Conservation (phyloP, 495 filamentous ascomycete genomes). For the Hypoxylon fuscum region DNA sequence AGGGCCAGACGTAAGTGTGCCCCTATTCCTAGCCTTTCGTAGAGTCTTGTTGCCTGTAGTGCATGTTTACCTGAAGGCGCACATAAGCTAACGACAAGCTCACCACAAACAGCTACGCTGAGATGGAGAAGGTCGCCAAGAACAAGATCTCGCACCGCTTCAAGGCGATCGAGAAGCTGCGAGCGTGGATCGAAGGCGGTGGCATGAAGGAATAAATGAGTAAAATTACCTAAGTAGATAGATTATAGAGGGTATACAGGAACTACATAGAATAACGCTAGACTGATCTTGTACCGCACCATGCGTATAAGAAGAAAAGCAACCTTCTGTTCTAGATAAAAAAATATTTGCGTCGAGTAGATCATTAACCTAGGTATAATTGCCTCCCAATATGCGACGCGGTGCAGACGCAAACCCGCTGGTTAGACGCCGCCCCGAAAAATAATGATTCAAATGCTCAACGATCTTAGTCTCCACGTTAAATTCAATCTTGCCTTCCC, state of each 20-base stretch:
- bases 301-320: too few relatives aligned
- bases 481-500: too few relatives aligned
- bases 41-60: not conserved
- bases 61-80: not conserved
- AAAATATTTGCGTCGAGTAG: too few relatives aligned
- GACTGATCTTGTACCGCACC: too few relatives aligned
- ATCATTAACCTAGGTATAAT: too few relatives aligned
- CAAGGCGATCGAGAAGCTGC: constrained; percentile 85
- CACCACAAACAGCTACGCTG: constrained; percentile 71
- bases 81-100: constrained; percentile 7
- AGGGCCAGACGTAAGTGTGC: constrained; percentile 80
- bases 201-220: constrained; percentile 39
- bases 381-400: too few relatives aligned
- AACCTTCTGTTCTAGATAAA: too few relatives aligned
- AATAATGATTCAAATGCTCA: too few relatives aligned
- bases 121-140: constrained; percentile 94
- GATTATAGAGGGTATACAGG: not conserved
- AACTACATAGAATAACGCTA: too few relatives aligned
- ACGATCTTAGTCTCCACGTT: too few relatives aligned
- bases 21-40: not conserved
- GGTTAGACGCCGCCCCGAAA: too few relatives aligned
- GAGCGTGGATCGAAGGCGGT: constrained; percentile 76
- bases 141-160: constrained; percentile 91
- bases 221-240: constrained; percentile 65
- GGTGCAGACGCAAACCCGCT: too few relatives aligned